Conservation (phyloP, 2,329 filamentous ascomycete species). For the Xylariaceae sp. region DNA sequence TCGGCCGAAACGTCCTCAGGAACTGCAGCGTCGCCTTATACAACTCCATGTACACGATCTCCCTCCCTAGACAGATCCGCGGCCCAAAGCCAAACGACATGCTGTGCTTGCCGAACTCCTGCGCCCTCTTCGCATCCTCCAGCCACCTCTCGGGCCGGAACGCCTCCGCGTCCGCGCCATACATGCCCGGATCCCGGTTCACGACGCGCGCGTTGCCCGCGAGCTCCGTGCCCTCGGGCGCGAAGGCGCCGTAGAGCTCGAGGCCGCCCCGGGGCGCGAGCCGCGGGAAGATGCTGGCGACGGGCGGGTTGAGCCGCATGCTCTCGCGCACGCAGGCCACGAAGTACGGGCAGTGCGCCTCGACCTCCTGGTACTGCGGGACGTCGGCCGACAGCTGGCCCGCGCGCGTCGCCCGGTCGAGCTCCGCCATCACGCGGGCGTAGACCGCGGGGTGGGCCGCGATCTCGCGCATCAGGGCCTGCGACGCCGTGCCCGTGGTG, state of each 20-base stretch:
- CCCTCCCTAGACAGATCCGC: conserved; percentile 42
- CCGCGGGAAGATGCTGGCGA: conserved; percentile 46
- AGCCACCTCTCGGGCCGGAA: conserved; percentile 49
- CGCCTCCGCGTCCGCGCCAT: conserved; percentile 36
- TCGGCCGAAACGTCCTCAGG: conserved; percentile 33
- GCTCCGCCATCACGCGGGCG: conserved; percentile 41
- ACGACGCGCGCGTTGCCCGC: conserved; percentile 43
- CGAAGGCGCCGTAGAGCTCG: conserved; percentile 26
- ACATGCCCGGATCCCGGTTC: conserved; percentile 38
- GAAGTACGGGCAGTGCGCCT: conserved; percentile 40
- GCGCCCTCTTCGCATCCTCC: conserved; percentile 31
- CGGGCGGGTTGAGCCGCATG: conserved; percentile 45
- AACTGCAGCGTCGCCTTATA: conserved; percentile 37
- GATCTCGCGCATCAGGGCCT: conserved; percentile 41
- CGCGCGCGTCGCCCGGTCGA: conserved; percentile 33
- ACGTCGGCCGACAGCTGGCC: conserved; percentile 28
- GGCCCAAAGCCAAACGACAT: conserved; percentile 48
- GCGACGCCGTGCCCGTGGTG: conserved; percentile 47
- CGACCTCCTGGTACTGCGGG: conserved; percentile 39
- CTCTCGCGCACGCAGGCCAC: conserved; percentile 47
- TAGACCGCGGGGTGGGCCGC: conserved; percentile 36
- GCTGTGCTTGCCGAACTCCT: conserved; percentile 41
- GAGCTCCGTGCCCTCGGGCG: conserved; percentile 37
- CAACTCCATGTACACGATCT: conserved; percentile 50
- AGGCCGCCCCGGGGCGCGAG: conserved; percentile 30